Conservation (phyloP, 805 yeast species). For the Wickerhamomyces subpelliculosus region DNA sequence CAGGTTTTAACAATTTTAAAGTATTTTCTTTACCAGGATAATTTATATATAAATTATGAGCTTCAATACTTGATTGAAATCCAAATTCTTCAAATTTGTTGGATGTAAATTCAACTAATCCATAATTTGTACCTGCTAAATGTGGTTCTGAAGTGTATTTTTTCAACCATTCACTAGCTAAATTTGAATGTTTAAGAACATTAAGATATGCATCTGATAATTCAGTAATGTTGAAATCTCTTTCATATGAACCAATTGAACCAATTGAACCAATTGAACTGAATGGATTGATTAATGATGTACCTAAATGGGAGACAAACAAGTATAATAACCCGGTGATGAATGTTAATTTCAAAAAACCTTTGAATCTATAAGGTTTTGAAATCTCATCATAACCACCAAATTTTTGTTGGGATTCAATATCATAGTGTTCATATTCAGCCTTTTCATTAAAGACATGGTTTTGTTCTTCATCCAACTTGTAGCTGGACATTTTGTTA, state of each 20-base stretch:
- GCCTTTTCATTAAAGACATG: no score
- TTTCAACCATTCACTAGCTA: conserved; percentile 47
- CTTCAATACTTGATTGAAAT: conserved; percentile 42
- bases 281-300: no score
- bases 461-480: no score
- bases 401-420: no score
- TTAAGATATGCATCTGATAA: conserved; percentile 17
- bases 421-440: no score
- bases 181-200: conserved; percentile 21
- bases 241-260: neutral
- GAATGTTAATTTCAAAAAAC: neutral
- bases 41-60: conserved; percentile 56
- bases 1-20: conserved; percentile 32
- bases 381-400: no score
- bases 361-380: no score
- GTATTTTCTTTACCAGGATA: conserved; percentile 54
- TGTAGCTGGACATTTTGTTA: no score
- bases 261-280: neutral
- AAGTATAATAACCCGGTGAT: neutral
- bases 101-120: conserved; percentile 51
- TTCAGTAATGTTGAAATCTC: conserved; percentile 1
- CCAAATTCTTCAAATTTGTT: conserved; percentile 57
- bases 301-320: neutral
- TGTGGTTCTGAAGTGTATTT: conserved; percentile 48
- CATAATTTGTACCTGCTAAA: conserved; percentile 47